These are phyloP conservation scores for Coniochaeta hoffmannii DNA, from an alignment of 2,329 filamentous ascomycete genomes.

Conservation along the genomic window DNA sequence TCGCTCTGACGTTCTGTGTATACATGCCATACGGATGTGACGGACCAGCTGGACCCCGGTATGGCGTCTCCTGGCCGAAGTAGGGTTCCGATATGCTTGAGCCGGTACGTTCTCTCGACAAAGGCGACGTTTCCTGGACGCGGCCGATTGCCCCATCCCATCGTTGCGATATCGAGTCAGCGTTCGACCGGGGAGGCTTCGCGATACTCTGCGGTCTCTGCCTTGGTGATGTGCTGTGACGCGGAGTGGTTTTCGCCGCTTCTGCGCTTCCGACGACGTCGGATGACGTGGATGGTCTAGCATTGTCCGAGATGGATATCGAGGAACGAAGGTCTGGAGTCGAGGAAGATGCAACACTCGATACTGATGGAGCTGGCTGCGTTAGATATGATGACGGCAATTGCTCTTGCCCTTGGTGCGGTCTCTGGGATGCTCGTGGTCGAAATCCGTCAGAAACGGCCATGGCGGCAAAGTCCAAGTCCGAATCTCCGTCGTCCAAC, in stretches of 20 bases:
- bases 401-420: background rate
- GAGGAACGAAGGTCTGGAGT: slow-evolving; percentile 5
- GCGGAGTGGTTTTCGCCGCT: too few relatives aligned
- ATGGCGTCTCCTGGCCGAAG: slow-evolving; percentile 51
- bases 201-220: slow-evolving; percentile 41
- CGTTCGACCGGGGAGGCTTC: slow-evolving; percentile 37
- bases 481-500: slow-evolving; percentile 29
- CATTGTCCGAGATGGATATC: slow-evolving; percentile 15
- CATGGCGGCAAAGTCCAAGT: slow-evolving; percentile 39
- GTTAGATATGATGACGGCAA: background rate
- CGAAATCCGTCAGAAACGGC: slow-evolving; percentile 47
- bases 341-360: background rate
- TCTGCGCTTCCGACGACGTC: slow-evolving; percentile 11
- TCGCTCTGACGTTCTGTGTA: slow-evolving; percentile 65
- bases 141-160: slow-evolving; percentile 39
- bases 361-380: slow-evolving; percentile 11
- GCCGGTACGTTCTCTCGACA: slow-evolving; percentile 20
- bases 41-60: slow-evolving; percentile 62
- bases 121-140: slow-evolving; percentile 12
- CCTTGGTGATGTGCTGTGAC: slow-evolving; percentile 24
- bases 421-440: slow-evolving; percentile 18
- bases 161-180: slow-evolving; percentile 43
- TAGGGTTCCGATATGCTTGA: slow-evolving; percentile 28
- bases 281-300: slow-evolving; percentile 11
- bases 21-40: slow-evolving; percentile 85